Conservation (phyloP, 2,329 filamentous ascomycete species). For the Septoria petroselini region DNA sequence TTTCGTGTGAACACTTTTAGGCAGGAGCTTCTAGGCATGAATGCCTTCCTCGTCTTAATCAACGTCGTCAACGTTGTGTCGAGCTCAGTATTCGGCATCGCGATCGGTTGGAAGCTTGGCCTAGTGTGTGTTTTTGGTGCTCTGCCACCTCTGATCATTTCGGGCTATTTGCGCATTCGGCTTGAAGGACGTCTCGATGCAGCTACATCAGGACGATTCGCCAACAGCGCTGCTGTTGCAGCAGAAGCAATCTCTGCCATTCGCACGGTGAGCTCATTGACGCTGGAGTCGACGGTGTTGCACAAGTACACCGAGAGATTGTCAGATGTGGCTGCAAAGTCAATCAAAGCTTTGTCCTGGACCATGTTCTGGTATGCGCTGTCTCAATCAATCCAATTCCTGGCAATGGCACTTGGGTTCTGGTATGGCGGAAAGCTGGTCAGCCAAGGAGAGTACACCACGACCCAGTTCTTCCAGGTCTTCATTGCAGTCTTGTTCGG, state of each 20-base stretch:
- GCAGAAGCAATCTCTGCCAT: slow-evolving; percentile 33
- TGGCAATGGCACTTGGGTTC: slow-evolving; percentile 36
- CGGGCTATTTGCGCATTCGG: slow-evolving; percentile 45
- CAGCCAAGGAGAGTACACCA: slow-evolving; percentile 33
- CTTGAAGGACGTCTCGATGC: slow-evolving; percentile 35
- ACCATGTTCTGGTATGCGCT: slow-evolving; percentile 27
- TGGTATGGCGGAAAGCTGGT: slow-evolving; percentile 38
- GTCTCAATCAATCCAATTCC: slow-evolving; percentile 35
- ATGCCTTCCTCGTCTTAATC: slow-evolving; percentile 43
- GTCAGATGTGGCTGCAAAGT: slow-evolving; percentile 16
- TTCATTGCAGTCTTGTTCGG: slow-evolving; percentile 64
- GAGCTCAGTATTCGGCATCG: slow-evolving; percentile 46
- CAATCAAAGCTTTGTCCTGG: neutral
- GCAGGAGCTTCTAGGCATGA: slow-evolving; percentile 52
- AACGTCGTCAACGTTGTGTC: slow-evolving; percentile 45
- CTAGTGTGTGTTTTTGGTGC: slow-evolving; percentile 45
- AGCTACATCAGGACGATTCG: slow-evolving; percentile 25
- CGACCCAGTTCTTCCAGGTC: slow-evolving; percentile 52
- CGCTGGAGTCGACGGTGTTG: slow-evolving; percentile 31
- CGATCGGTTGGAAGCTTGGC: slow-evolving; percentile 50
- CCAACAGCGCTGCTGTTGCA: slow-evolving; percentile 32
- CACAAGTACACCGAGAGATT: slow-evolving; percentile 27
- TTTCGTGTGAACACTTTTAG: no score
- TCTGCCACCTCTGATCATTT: slow-evolving; percentile 43
- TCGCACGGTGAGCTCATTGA: slow-evolving; percentile 32